Percentiles rank a stretch among this genome's conserved stretches.
phyloP scores from a whole-genome alignment of 2,329 filamentous ascomycete genomes.

The Diaporthe caulivora region DNA sequence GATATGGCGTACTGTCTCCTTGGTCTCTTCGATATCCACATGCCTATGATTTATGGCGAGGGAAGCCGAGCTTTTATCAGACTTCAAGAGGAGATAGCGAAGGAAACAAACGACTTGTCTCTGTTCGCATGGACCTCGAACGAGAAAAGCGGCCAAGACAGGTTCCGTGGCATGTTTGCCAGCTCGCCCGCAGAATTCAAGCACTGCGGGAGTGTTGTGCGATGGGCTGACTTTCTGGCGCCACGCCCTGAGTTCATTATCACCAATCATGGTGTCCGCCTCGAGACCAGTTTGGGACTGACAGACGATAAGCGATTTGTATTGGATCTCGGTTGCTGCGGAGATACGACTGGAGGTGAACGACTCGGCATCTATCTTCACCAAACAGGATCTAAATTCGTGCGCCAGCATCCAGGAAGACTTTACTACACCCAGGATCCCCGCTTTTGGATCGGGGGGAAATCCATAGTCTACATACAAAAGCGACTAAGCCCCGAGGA shows the following conservation, averaged over 20 bases:
- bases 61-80: conserved; percentile 42
- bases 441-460: not conserved
- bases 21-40: conserved; percentile 45
- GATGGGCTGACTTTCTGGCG: not conserved
- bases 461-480: not conserved
- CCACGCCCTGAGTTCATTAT: not conserved
- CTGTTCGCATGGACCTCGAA: conserved; percentile 38
- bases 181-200: conserved; percentile 33
- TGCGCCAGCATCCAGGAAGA: not conserved
- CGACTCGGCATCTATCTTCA: not conserved
- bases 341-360: not conserved
- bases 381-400: not conserved
- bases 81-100: conserved; percentile 45
- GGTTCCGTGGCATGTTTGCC: conserved; percentile 35
- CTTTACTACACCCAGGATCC: not conserved
- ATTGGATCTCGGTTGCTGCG: not conserved
- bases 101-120: conserved; percentile 37
- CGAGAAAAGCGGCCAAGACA: conserved; percentile 12
- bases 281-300: not conserved
- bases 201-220: conserved; percentile 15
- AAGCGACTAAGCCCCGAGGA: not conserved
- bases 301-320: not conserved
- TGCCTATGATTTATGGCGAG: conserved; percentile 47
- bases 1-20: conserved; percentile 43
- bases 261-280: not conserved